Evolutionary conservation across 805 yeast species (phyloP).

Genomic region (Candida palmyrensis): DNA sequence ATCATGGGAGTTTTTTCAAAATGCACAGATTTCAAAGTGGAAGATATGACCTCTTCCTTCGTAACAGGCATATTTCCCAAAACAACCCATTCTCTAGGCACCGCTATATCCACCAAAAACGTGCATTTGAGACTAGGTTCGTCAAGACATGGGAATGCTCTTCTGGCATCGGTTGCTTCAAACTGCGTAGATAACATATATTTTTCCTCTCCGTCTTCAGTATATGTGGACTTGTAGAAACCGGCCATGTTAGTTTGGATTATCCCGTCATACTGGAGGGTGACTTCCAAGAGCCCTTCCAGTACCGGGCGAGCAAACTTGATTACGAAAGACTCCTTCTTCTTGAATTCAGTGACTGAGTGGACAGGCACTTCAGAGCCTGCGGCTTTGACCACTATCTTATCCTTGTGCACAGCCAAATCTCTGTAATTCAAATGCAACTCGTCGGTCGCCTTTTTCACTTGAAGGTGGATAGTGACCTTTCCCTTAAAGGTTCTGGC

Average conservation of each 20-base stretch:
- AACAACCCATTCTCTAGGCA: conserved; percentile 29
- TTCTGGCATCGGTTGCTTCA: conserved; percentile 55
- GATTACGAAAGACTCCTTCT: conserved; percentile 61
- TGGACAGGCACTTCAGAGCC: conserved; percentile 16
- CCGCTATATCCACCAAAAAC: conserved; percentile 40
- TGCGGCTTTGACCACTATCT: conserved; percentile 18
- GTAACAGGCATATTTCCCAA: conserved; percentile 45
- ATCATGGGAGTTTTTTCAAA: conserved; percentile 48
- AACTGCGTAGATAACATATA: conserved; percentile 49
- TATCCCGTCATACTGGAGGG: conserved; percentile 34
- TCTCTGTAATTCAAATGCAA: conserved; percentile 48
- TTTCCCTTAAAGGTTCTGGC: conserved; percentile 43
- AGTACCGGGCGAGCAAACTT: conserved; percentile 39
- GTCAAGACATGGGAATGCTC: conserved; percentile 55
- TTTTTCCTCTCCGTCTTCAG: conserved; percentile 31
- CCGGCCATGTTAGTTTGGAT: conserved; percentile 55
- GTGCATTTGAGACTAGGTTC: conserved; percentile 55
- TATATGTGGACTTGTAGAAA: conserved; percentile 45
- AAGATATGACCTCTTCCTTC: conserved; percentile 4
- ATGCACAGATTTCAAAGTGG: conserved; percentile 18
- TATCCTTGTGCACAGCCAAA: conserved; percentile 21
- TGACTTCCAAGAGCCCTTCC: conserved; percentile 17
- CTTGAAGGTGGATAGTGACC: conserved; percentile 44
- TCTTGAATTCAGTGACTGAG: conserved; percentile 33
- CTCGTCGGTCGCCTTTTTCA: conserved; percentile 35